Percentiles rank a stretch among this genome's conserved stretches.
Evolutionary conservation across 2,329 filamentous ascomycete species (phyloP).

Genomic region (Fusarium sp.): DNA sequence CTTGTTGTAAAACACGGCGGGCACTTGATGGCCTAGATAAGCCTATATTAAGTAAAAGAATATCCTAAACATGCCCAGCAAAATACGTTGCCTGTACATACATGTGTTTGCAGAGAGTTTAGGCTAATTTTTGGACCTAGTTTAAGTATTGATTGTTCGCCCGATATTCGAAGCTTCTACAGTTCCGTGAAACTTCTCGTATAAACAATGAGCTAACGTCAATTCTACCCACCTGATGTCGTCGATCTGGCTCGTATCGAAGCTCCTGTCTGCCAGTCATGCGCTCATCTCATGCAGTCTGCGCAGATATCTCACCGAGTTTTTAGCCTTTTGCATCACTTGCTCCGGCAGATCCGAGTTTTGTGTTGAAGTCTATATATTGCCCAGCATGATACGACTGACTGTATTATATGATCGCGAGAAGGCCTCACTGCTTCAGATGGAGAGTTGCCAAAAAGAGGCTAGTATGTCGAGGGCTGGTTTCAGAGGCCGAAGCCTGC

Average conservation of each 20-base stretch:
- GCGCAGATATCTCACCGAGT: neutral
- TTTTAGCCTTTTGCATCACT: neutral
- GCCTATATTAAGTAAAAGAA: neutral
- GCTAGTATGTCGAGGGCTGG: neutral
- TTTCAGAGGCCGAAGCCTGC: neutral
- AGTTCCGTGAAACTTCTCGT: neutral
- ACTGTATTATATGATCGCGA: neutral
- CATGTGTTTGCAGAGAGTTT: too few species aligned
- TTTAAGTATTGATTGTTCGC: neutral
- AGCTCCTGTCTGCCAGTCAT: neutral
- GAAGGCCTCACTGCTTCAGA: neutral
- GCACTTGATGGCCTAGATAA: neutral
- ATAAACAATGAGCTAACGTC: conserved; percentile 1
- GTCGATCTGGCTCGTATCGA: conserved; percentile 22
- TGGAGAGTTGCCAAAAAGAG: neutral
- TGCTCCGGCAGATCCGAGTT: neutral
- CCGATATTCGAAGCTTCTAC: neutral
- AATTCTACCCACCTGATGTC: neutral
- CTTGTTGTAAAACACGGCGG: neutral
- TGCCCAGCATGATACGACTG: neutral
- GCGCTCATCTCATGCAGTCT: conserved; percentile 1
- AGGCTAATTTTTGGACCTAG: neutral
- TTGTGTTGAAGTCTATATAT: neutral
- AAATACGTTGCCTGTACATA: neutral
- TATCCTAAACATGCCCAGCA: too few species aligned